phyloP scores from a whole-genome alignment of 148 eudicot genomes.

The Rhododendron williamsianum region DNA sequence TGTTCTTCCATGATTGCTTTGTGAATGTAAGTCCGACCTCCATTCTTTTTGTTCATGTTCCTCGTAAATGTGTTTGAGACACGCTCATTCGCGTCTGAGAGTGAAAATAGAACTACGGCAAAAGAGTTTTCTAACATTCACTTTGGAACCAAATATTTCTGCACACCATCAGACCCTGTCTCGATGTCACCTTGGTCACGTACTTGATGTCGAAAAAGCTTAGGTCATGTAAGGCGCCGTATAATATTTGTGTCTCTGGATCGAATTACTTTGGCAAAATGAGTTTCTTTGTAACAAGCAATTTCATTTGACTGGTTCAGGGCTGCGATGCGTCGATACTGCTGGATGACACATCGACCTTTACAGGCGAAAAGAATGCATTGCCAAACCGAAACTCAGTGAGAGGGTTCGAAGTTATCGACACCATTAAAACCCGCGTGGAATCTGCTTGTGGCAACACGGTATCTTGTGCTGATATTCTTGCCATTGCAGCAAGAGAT shows the following conservation, averaged over 20 bases:
- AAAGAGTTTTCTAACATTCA: too few relatives aligned
- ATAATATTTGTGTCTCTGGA: not conserved
- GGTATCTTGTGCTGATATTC: constrained; percentile 61
- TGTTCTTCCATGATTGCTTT: constrained; percentile 37
- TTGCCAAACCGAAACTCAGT: constrained; percentile 37
- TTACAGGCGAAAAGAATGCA: constrained; percentile 50
- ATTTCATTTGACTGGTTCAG: constrained; percentile 12
- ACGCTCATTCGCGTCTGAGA: too few relatives aligned
- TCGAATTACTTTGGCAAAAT: too few relatives aligned
- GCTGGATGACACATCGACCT: constrained; percentile 34
- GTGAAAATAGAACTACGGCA: too few relatives aligned
- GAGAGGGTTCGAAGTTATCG: constrained; percentile 62
- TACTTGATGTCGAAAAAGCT: not conserved
- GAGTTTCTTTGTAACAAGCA: not conserved
- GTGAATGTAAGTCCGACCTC: constrained; percentile 22
- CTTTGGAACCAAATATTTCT: too few relatives aligned
- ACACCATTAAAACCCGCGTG: constrained; percentile 44
- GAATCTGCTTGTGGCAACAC: constrained; percentile 45
- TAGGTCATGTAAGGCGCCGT: too few relatives aligned
- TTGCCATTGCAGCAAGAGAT: constrained; percentile 51
- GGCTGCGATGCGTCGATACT: constrained; percentile 45
- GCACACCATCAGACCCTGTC: not conserved
- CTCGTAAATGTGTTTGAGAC: not conserved
- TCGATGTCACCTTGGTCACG: not conserved
- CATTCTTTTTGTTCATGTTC: not conserved